phyloP scores from a whole-genome alignment of 305 asterid species.

The Fraxinus nigra region DNA sequence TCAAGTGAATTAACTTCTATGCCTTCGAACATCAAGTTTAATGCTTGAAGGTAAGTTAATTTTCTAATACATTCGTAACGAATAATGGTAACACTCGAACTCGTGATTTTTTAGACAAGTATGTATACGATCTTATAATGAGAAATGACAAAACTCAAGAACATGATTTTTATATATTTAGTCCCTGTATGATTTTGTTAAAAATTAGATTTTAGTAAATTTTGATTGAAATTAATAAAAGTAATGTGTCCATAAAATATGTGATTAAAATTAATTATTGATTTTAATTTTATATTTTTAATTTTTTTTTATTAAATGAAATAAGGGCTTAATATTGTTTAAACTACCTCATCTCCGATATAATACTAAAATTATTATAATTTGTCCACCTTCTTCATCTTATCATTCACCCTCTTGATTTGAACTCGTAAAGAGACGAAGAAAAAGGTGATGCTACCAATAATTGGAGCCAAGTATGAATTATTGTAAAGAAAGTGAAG shows the following conservation, averaged over 20 bases:
- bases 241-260: no score
- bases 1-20: neutral
- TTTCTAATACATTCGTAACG: neutral
- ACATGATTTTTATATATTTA: neutral
- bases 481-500: neutral
- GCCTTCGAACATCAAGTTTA: neutral
- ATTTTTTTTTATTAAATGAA: no score
- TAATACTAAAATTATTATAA: neutral
- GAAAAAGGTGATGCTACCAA: neutral
- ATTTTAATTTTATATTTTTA: no score
- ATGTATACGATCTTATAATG: neutral
- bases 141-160: neutral
- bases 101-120: neutral
- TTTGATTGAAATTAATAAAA: no score
- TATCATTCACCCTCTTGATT: neutral
- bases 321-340: no score
- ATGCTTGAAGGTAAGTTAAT: neutral
- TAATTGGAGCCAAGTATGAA: neutral
- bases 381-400: neutral
- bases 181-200: neutral
- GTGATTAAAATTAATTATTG: neutral
- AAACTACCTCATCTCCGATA: no score
- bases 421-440: neutral
- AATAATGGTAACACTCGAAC: neutral
- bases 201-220: no score